A percentile compares a stretch with the other conserved stretches of the same genome.
Evolutionary conservation across 2,329 filamentous ascomycete species (phyloP).

Genomic region (Xylaria polymorpha): DNA sequence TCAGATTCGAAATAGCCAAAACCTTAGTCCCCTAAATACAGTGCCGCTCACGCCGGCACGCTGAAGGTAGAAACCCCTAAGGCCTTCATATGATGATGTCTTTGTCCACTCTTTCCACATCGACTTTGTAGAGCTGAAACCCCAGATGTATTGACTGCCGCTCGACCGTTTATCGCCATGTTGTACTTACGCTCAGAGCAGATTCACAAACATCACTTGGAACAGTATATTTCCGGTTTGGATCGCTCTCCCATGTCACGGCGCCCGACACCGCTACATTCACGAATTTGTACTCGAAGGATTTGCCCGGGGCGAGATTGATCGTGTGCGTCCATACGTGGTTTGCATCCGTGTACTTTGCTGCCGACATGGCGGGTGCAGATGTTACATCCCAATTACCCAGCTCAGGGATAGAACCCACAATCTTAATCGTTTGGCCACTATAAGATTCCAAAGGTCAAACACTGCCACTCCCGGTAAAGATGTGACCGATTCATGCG

Average conservation of each 20-base stretch:
- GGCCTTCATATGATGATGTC: neutral
- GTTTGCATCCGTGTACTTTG: slow-evolving; percentile 64
- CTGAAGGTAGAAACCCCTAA: neutral
- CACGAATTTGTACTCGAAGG: slow-evolving; percentile 72
- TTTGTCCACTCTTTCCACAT: neutral
- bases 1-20: neutral
- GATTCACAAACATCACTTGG: slow-evolving; percentile 26
- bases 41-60: too few relatives aligned
- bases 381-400: slow-evolving; percentile 62
- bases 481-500: neutral
- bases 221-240: slow-evolving; percentile 54
- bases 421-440: slow-evolving; percentile 63
- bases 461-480: neutral
- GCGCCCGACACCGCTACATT: slow-evolving; percentile 62
- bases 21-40: neutral
- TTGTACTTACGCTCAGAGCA: slow-evolving; percentile 3
- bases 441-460: neutral
- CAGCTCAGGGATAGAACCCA: slow-evolving; percentile 56
- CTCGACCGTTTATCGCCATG: slow-evolving; percentile 7
- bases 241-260: slow-evolving; percentile 69
- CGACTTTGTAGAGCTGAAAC: neutral
- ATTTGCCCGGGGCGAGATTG: slow-evolving; percentile 62
- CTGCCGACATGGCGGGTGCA: slow-evolving; percentile 63
- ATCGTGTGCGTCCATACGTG: slow-evolving; percentile 66
- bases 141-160: neutral